Evolutionary conservation across 208 protist species (phyloP).

Genomic region (Novymonas esmeraldas): DNA sequence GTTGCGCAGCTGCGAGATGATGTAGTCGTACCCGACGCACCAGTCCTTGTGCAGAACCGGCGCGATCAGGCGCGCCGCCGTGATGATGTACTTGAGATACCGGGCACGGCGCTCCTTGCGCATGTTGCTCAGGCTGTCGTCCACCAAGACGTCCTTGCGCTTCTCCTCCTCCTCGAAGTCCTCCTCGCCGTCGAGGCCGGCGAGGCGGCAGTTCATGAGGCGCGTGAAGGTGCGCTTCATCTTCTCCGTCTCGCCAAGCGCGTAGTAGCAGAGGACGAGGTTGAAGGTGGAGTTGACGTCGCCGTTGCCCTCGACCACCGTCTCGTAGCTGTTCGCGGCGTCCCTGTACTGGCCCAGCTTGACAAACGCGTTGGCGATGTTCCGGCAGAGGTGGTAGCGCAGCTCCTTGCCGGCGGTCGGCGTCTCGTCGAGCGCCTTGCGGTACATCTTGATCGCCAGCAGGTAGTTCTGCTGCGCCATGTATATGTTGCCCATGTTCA

Average conservation of each 20-base stretch:
- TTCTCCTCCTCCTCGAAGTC: conserved; percentile 85
- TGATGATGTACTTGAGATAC: conserved; percentile 90
- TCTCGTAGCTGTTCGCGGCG: conserved; percentile 94
- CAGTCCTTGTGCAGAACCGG: conserved; percentile 94
- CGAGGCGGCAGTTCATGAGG: conserved; percentile 83
- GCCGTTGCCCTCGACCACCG: conserved; percentile 91
- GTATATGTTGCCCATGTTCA: conserved; percentile 99
- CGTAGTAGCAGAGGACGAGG: conserved; percentile 97
- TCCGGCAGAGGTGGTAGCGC: conserved; percentile 94
- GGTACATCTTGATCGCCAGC: conserved; percentile 97
- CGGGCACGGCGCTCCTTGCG: conserved; percentile 81
- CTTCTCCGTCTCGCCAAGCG: conserved; percentile 93
- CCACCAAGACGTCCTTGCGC: conserved; percentile 85
- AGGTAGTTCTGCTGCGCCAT: conserved; percentile 96
- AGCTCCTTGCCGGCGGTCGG: conserved; percentile 89
- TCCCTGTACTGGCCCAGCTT: conserved; percentile 97
- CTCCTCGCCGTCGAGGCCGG: conserved; percentile 73
- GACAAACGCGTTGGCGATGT: conserved; percentile 97
- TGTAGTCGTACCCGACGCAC: conserved; percentile 94
- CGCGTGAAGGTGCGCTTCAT: conserved; percentile 94
- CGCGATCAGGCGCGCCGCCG: conserved; percentile 94
- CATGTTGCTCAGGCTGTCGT: conserved; percentile 80
- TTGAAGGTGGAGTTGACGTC: conserved; percentile 95
- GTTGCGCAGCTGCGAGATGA: conserved; percentile 92
- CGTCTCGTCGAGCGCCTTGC: conserved; percentile 96